phyloP scores from a whole-genome alignment of 1,284 basidiomycete genomes.

The Leccinum fallax region DNA sequence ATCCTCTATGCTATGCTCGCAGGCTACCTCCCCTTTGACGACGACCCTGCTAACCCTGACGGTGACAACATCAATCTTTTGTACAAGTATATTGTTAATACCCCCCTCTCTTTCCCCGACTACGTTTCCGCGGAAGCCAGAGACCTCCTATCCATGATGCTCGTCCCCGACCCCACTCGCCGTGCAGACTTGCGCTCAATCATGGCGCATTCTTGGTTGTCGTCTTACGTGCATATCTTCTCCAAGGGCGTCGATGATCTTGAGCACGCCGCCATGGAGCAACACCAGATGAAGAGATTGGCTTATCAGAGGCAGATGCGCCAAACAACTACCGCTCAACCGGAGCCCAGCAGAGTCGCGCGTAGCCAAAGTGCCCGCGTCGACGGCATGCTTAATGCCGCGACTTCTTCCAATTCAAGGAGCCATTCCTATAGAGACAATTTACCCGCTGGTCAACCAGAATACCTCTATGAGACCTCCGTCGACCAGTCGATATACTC shows the following conservation, averaged over 20 bases:
- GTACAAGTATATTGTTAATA: constrained; percentile 99
- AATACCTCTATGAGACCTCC: constrained; percentile 57
- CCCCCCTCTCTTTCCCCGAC: constrained; percentile 92
- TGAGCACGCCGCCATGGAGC: constrained; percentile 80
- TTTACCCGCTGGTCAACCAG: constrained; percentile 42
- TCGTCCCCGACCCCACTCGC: constrained; percentile 78
- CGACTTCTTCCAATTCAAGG: constrained; percentile 33
- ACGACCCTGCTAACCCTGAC: constrained; percentile 98
- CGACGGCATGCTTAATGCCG: constrained; percentile 40
- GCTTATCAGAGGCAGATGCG: constrained; percentile 79
- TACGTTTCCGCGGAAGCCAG: constrained; percentile 84
- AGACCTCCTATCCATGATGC: constrained; percentile 79
- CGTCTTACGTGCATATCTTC: constrained; percentile 66
- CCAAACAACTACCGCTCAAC: constrained; percentile 42
- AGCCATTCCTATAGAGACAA: constrained; percentile 43
- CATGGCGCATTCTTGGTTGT: constrained; percentile 87
- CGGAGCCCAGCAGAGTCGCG: constrained; percentile 40
- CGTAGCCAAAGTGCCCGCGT: constrained; percentile 49
- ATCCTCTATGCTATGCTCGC: constrained; percentile 99
- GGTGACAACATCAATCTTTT: constrained; percentile 99
- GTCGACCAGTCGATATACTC: constrained; percentile 47
- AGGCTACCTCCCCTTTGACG: constrained; percentile 99
- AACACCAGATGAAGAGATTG: constrained; percentile 81
- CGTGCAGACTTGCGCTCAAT: constrained; percentile 77
- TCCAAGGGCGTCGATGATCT: constrained; percentile 75